These are phyloP conservation scores for Apiospora hydei DNA, from an alignment of 2,329 filamentous ascomycete genomes.

Conservation along the genomic window DNA sequence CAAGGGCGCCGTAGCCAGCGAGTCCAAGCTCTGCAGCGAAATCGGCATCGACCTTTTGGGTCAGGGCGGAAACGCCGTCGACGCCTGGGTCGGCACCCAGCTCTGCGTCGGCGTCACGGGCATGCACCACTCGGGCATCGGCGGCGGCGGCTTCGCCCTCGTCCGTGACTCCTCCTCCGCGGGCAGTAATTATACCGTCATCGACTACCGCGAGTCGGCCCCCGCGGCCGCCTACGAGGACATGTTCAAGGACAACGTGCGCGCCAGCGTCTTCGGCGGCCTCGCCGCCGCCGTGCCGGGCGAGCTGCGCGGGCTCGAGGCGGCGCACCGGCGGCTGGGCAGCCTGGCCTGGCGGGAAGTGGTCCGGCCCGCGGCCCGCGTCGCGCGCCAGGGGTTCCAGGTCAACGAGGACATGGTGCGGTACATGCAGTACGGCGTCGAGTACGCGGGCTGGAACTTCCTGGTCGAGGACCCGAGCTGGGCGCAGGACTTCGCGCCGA, in stretches of 20 bases:
- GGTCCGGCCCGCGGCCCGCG: slow-evolving; percentile 74
- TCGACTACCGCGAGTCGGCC: slow-evolving; percentile 91
- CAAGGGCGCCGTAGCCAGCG: slow-evolving; percentile 41
- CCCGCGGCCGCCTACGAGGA: slow-evolving; percentile 81
- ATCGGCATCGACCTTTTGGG: slow-evolving; percentile 43
- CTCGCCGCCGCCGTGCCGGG: slow-evolving; percentile 76
- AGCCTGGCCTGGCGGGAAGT: slow-evolving; percentile 74
- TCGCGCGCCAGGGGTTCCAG: slow-evolving; percentile 78
- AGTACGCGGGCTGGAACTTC: slow-evolving; percentile 60
- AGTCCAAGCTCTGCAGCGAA: slow-evolving; percentile 43
- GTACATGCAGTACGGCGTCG: slow-evolving; percentile 69
- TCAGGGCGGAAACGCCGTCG: slow-evolving; percentile 72
- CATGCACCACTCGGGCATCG: slow-evolving; percentile 84
- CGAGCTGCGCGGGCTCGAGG: slow-evolving; percentile 79
- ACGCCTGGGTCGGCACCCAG: slow-evolving; percentile 76
- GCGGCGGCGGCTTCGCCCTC: slow-evolving; percentile 90
- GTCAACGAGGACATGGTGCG: slow-evolving; percentile 76
- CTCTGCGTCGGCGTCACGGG: slow-evolving; percentile 79
- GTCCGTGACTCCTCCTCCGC: slow-evolving; percentile 60
- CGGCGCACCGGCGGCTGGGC: slow-evolving; percentile 78
- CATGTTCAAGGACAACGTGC: slow-evolving; percentile 80
- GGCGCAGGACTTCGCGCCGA: slow-evolving; percentile 88
- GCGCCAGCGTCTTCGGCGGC: slow-evolving; percentile 74
- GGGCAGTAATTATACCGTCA: slow-evolving; percentile 76
- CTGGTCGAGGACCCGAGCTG: slow-evolving; percentile 78